Conservation (phyloP, 805 yeast genomes). For the Lachancea lanzarotensis region DNA sequence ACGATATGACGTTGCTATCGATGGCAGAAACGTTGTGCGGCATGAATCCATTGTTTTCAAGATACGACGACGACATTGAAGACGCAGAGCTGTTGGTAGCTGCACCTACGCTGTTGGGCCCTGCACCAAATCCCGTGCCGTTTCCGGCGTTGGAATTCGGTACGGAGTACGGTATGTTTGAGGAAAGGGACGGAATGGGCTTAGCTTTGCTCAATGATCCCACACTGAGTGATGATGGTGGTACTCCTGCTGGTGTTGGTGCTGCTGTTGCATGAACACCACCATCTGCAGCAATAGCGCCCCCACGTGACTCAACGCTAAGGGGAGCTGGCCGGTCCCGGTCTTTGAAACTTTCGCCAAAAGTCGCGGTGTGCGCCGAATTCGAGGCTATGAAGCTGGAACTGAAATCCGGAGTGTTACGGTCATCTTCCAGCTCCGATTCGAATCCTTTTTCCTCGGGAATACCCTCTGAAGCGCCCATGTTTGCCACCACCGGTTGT, state of each 20-base stretch:
- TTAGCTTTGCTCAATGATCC: slow-evolving; percentile 2
- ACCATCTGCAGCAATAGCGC: background rate
- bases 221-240: background rate
- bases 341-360: slow-evolving; percentile 20
- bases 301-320: slow-evolving; percentile 13
- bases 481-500: background rate
- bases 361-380: slow-evolving; percentile 33
- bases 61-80: slow-evolving; percentile 31
- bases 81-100: slow-evolving; percentile 26
- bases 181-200: slow-evolving; percentile 42
- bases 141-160: slow-evolving; percentile 48
- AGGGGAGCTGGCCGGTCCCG: slow-evolving; percentile 22
- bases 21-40: slow-evolving; percentile 39
- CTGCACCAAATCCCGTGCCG: background rate
- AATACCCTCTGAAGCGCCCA: background rate
- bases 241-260: background rate
- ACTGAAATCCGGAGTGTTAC: slow-evolving; percentile 9
- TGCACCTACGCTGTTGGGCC: background rate
- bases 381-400: slow-evolving; percentile 30
- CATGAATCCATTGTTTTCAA: slow-evolving; percentile 32
- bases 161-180: slow-evolving; percentile 63
- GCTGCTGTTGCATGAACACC: no score
- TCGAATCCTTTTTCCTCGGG: background rate
- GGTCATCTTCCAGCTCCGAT: background rate
- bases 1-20: slow-evolving; percentile 57